A percentile compares a stretch with the other conserved stretches of the same genome.
phyloP scores from a whole-genome alignment of 257 asterid species.

The Plantago major region DNA sequence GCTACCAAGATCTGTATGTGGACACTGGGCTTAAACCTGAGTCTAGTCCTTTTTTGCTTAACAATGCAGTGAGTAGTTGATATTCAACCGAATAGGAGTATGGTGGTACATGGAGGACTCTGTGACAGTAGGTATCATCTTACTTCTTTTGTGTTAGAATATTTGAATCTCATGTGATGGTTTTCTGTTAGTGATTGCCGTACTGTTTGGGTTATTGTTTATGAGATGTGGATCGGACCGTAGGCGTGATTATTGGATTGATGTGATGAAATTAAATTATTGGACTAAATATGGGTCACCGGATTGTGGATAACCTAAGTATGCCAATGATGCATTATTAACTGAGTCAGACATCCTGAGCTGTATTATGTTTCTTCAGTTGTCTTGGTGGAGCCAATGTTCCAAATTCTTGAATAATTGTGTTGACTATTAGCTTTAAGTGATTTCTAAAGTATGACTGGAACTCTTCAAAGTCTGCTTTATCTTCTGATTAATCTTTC shows the following conservation, averaged over 20 bases:
- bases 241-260: conserved; percentile 1
- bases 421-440: conserved; percentile 10
- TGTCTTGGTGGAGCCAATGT: conserved; percentile 14
- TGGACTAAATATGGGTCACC: background rate
- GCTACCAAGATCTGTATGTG: no score
- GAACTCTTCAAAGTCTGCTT: background rate
- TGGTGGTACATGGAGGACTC: no score
- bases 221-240: background rate
- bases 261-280: background rate
- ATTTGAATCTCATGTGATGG: no score
- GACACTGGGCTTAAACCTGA: no score
- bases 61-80: no score
- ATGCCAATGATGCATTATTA: conserved; percentile 19
- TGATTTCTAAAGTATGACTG: background rate
- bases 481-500: no score
- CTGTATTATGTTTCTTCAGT: conserved; percentile 24
- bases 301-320: conserved; percentile 20
- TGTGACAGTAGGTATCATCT: no score
- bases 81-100: no score
- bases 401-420: conserved; percentile 5
- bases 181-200: no score
- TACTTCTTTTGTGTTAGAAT: no score
- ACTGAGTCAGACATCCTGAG: conserved; percentile 15
- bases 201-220: no score
- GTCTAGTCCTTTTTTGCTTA: no score